Conservation (phyloP, 2,329 filamentous ascomycete species). For the Arachnomyces sp. region DNA sequence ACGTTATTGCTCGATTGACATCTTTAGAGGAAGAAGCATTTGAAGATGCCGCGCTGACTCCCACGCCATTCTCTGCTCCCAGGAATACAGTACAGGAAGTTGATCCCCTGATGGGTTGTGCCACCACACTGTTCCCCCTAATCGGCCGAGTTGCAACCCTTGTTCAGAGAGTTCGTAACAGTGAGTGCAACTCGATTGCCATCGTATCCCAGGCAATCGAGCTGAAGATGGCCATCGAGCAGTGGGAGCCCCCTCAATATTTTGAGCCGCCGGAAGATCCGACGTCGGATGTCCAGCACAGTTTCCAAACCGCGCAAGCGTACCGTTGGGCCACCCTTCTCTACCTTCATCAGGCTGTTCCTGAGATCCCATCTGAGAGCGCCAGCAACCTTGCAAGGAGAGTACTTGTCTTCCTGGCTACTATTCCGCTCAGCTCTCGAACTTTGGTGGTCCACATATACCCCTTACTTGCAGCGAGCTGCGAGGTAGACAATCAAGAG, state of each 20-base stretch:
- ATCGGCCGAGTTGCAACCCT: conserved; percentile 60
- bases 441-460: conserved; percentile 64
- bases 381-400: conserved; percentile 54
- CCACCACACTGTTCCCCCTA: conserved; percentile 59
- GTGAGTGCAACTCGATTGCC: conserved; percentile 49
- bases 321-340: conserved; percentile 61
- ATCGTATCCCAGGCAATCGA: conserved; percentile 57
- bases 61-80: conserved; percentile 32
- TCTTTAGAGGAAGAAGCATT: conserved; percentile 51
- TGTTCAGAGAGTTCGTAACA: conserved; percentile 54
- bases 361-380: conserved; percentile 56
- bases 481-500: conserved; percentile 53
- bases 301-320: conserved; percentile 59
- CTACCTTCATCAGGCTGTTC: conserved; percentile 61
- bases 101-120: conserved; percentile 66
- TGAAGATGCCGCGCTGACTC: conserved; percentile 36
- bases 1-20: conserved; percentile 62
- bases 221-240: conserved; percentile 52
- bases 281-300: conserved; percentile 54
- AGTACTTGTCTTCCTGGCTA: conserved; percentile 55
- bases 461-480: conserved; percentile 60
- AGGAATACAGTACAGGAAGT: conserved; percentile 46
- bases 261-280: conserved; percentile 59
- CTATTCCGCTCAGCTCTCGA: conserved; percentile 54
- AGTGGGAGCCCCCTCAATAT: conserved; percentile 52